Percentiles rank a stretch among this genome's conserved stretches.
phyloP scores from a whole-genome alignment of 441 rosid species.

The Theobroma grandiflorum region DNA sequence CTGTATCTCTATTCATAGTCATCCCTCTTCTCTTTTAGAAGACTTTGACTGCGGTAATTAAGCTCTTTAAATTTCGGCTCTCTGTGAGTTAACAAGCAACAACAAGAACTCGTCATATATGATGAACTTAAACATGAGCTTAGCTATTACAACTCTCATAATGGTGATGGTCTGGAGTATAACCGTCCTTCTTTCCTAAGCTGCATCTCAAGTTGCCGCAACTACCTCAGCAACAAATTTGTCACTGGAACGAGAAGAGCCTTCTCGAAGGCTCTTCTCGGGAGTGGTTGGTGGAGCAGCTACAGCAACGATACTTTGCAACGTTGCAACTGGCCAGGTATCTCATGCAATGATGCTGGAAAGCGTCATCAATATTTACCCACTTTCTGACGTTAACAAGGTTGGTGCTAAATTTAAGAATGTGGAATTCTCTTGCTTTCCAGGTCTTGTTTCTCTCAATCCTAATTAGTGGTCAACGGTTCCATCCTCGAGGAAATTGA shows the following conservation, averaged over 20 bases:
- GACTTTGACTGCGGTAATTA: not conserved
- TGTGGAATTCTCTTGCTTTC: conserved; percentile 29
- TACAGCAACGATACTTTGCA: not conserved
- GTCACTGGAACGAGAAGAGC: not conserved
- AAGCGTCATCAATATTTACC: not conserved
- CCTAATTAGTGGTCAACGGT: not conserved
- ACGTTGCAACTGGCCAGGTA: not conserved
- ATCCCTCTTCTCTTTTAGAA: too few relatives aligned
- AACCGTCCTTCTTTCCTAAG: not conserved
- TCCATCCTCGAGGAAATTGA: conserved; percentile 8
- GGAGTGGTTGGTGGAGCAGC: conserved; percentile 28
- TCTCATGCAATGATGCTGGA: conserved; percentile 18
- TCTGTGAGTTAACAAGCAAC: not conserved
- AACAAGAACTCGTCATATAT: not conserved
- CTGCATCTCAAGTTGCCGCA: not conserved
- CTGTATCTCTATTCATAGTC: too few relatives aligned
- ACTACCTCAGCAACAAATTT: not conserved
- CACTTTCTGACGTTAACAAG: too few relatives aligned
- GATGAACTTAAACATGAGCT: not conserved
- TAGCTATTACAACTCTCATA: not conserved
- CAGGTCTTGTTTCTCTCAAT: conserved; percentile 8
- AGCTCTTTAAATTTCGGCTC: not conserved
- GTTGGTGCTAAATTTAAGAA: too few relatives aligned
- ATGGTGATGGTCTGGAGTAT: not conserved
- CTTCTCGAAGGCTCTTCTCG: conserved; percentile 1